Base-by-base conservation (phyloP, 2,329 filamentous ascomycete genomes). In the Tothia fuscella region DNA sequence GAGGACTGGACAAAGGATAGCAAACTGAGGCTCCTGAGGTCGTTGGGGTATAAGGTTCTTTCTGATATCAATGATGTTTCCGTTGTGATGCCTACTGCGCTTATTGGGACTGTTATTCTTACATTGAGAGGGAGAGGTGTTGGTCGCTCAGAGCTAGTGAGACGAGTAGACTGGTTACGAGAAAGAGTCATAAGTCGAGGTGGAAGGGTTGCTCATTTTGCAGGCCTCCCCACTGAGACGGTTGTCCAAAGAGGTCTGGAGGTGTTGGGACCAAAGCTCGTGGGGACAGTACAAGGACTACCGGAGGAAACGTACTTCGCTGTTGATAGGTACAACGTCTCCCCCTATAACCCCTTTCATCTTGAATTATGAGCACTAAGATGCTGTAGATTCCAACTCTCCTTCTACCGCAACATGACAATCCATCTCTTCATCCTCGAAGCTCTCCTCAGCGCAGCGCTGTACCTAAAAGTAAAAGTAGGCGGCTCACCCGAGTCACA, bases 371-470 rank as follows among this genome's bases (percentile, higher is more conserved):
- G n/a, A n/a, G n/a, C 3, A 34, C 45, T 51, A 35, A 52, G 26
- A 21, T n/a, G 6, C 10, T 39, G 3, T 47, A 63, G 66, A 41
- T 98, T 98, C 66, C 91, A 98, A 57, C 73, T 98, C 7, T 94
- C 87, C 0, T 98, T 98, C 61, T 98, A 98, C 63, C 80, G 91
- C 40, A 98, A 98, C 61, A 96, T 96, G 91, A 95, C 89, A 0
- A 98, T 98, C 47, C 91, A 98, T 57, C 73, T 98, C 4, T 98
- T 98, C 60, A 91, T 98, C 44, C 82, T 86, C 2, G 88, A 96
- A 57, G 83, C 89, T 0, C 69, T 98, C 4, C 85, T 96, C 17
- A 91, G 85, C 47, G 85, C 80, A 4, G 83, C 83, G 21, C 80
- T 98, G 70, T 98, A 98, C 59, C 91, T 80, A 0, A 76, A 77